Conservation (phyloP, 352 stramenopile species). For the Saprolegnia diclina region DNA sequence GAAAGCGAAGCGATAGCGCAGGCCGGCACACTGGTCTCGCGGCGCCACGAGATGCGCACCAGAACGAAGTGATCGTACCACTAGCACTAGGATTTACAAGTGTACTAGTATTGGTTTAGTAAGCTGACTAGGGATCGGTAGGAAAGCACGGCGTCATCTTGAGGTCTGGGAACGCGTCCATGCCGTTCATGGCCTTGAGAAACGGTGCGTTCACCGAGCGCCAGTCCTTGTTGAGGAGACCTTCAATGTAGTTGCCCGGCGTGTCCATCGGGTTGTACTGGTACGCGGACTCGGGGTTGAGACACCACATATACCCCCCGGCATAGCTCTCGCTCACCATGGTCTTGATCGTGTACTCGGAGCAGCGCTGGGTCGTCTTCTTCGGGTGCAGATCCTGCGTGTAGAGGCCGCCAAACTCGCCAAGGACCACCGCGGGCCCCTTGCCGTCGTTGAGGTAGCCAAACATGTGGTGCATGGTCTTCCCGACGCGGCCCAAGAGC, state of each 20-base stretch:
- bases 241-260: constrained; percentile 56
- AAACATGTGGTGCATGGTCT: constrained; percentile 77
- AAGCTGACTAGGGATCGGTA: neutral
- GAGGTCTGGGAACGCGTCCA: constrained; percentile 54
- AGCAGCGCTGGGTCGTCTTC: constrained; percentile 58
- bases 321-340: constrained; percentile 49
- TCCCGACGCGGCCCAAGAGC: constrained; percentile 41
- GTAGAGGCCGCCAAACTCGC: constrained; percentile 62
- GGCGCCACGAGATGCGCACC: too few relatives aligned
- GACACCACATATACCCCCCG: constrained; percentile 72
- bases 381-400: constrained; percentile 44
- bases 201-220: constrained; percentile 59
- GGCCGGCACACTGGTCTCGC: too few relatives aligned
- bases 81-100: too few relatives aligned
- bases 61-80: too few relatives aligned
- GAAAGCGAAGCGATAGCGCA: too few relatives aligned
- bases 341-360: constrained; percentile 59
- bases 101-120: too few relatives aligned
- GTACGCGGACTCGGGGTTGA: constrained; percentile 73
- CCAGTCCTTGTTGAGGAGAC: constrained; percentile 63
- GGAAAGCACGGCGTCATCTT: constrained; percentile 63
- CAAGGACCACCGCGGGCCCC: constrained; percentile 31
- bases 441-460: constrained; percentile 47
- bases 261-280: constrained; percentile 64
- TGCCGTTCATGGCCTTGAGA: constrained; percentile 44